Base-by-base conservation (phyloP, 768 basidiomycete species). In the Dioszegia crocea region DNA sequence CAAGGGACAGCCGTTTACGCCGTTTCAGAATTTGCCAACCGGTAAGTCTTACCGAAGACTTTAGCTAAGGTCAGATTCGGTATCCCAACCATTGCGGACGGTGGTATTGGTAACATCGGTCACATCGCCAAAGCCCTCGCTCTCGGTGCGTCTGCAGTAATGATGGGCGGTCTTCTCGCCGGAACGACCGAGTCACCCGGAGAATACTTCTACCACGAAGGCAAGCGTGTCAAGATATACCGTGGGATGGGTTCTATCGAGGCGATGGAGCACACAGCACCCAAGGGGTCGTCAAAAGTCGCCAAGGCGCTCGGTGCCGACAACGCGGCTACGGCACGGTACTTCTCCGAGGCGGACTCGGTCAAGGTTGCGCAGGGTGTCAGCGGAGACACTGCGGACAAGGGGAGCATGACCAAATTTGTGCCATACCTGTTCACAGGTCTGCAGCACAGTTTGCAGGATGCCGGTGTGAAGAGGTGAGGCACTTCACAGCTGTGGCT, bases 181-280 rank as follows among this genome's bases (percentile, higher is more conserved):
- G 94, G 94, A 29, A 98, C 96, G 33, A 86, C 90, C 62, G 94
- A 99, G 78, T 91, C 92, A 0, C 96, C 96, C 0, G 96, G 96
- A 67, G 92, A 98, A 80, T 99, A 96, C 81, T 98, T 96, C 78
- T 99, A 94, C 79, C 93, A 98, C 73, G 93, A 97, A 64, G 96
- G 96, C 63, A 96, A 96, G 81, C 87, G 96, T 47, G 91, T 98
- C 75, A 99, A 99, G 83, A 86, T 93, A 31, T 99, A 98, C 80
- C 87, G 96, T 57, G 96, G 96, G 4, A 99, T 99, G 96, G 94
- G 96, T 19, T 89, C 87, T 71, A 81, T 97, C 70, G 83, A 82
- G 59, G 71, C 81, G 64, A 75, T 77, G 68, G 70, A 76, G 48
- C 71, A 73, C 78, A 33, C 82, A 80, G 81, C 81, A 65, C 82